Evolutionary conservation across 768 basidiomycete species (phyloP).

Genomic region (Leccinum boreale): DNA sequence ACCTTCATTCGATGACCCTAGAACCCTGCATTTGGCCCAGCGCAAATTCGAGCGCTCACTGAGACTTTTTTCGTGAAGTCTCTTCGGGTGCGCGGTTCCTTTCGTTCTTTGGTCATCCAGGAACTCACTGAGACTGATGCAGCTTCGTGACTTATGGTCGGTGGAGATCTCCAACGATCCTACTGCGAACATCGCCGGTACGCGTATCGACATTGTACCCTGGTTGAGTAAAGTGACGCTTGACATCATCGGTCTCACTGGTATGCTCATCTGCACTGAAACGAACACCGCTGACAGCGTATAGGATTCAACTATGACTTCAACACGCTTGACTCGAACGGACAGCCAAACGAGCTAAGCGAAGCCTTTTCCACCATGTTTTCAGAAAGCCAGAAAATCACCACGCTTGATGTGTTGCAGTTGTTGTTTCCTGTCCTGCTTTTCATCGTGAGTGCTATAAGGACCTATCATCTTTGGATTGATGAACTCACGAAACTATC

Average conservation of each 20-base stretch:
- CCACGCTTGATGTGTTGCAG: constrained; percentile 32
- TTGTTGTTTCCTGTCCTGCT: constrained; percentile 36
- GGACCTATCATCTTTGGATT: background rate
- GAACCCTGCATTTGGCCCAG: constrained; percentile 67
- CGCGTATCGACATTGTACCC: constrained; percentile 30
- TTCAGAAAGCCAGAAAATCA: constrained; percentile 1
- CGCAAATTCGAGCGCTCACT: constrained; percentile 56
- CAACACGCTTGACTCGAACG: constrained; percentile 25
- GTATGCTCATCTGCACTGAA: constrained; percentile 13
- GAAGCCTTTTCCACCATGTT: constrained; percentile 34
- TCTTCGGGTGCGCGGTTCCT: background rate
- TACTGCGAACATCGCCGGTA: constrained; percentile 9
- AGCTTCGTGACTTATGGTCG: constrained; percentile 50
- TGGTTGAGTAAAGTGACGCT: constrained; percentile 37
- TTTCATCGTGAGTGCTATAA: constrained; percentile 32
- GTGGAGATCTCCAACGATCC: constrained; percentile 30
- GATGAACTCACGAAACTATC: background rate
- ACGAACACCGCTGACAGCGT: background rate
- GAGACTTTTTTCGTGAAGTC: constrained; percentile 57
- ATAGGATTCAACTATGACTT: constrained; percentile 41
- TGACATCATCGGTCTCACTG: constrained; percentile 42
- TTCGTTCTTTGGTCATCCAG: background rate
- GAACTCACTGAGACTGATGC: background rate
- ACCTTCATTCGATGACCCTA: constrained; percentile 7
- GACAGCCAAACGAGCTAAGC: constrained; percentile 30